phyloP scores from a whole-genome alignment of 2,329 filamentous ascomycete species.

The Exophiala sp. region DNA sequence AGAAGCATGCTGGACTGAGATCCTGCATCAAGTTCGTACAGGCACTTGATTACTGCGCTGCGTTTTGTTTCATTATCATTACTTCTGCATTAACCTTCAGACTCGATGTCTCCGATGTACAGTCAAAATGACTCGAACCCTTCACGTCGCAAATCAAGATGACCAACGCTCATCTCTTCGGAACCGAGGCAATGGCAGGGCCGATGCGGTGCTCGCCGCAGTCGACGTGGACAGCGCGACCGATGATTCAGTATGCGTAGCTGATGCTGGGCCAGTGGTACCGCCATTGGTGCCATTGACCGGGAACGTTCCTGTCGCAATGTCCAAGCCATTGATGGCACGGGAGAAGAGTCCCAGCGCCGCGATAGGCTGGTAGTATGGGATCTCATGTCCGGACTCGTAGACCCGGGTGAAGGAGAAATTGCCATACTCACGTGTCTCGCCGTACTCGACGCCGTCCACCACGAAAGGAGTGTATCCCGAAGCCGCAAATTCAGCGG shows the following conservation, averaged over 20 bases:
- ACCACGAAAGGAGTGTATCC: slow-evolving; percentile 71
- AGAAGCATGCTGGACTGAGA: too few relatives aligned
- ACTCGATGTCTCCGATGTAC: too few relatives aligned
- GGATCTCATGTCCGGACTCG: slow-evolving; percentile 62
- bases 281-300: slow-evolving; percentile 34
- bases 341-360: slow-evolving; percentile 60
- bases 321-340: slow-evolving; percentile 54
- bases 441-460: slow-evolving; percentile 65
- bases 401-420: slow-evolving; percentile 66
- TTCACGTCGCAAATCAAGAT: neutral
- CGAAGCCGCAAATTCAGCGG: slow-evolving; percentile 58
- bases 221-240: slow-evolving; percentile 33
- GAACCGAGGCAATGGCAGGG: neutral
- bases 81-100: too few relatives aligned
- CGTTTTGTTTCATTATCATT: too few relatives aligned
- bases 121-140: too few relatives aligned
- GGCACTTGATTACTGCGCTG: too few relatives aligned
- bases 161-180: neutral
- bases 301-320: slow-evolving; percentile 50
- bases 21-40: too few relatives aligned
- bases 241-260: slow-evolving; percentile 46
- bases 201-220: neutral
- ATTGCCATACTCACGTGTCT: slow-evolving; percentile 73
- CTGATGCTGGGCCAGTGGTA: slow-evolving; percentile 39
- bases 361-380: slow-evolving; percentile 60